Base-by-base conservation (phyloP, 2,329 filamentous ascomycete genomes). In the Stenocarpella maydis region DNA sequence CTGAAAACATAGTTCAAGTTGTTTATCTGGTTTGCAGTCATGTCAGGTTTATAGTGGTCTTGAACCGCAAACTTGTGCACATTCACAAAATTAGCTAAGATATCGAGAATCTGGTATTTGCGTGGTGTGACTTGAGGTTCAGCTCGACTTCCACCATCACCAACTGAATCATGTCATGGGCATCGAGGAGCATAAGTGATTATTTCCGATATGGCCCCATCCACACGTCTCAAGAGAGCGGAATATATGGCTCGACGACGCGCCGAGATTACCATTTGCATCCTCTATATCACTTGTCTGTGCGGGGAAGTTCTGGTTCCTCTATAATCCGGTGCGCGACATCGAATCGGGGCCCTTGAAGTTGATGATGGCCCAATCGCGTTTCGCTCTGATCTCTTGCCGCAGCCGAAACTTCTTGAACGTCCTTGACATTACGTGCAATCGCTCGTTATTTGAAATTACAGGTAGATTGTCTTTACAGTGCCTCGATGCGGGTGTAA, bases 211-310 rank as follows among this genome's bases (percentile, higher is more conserved):
- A 17, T 34, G 19, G 1, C 39, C n/a, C 14, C 14, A 49, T 19
- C 43, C 9, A 19, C 5, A 10, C 28, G 12, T 17, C 19, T 24
- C 24, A 26, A 17, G 28, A 24, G 58, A 14, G 9, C 43, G 43
- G 43, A 63, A 63, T 7, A 12, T 19, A 12, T 63, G 43, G 4
- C 49, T 49, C 43, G 24, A 14, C 28, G 58, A 41, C 41, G 43
- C 43, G n/a, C n/a, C n/a, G 58, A 63, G 58, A 49, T 49, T 37
- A 28, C 41, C 43, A 26, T 47, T 7, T 37, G 58, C 43, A 15
- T 63, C 58, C 43, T 17, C 58, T 63, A 63, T 19, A 63, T 63
- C 49, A 26, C n/a, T 17, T 9, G 58, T 63, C 58, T 19, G 58
- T 63, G 58, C 58, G 43, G 15, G 26, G 17, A 49, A 49, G 28